Conservation (phyloP, 208 protist genomes). For the Crithidia fasciculata region DNA sequence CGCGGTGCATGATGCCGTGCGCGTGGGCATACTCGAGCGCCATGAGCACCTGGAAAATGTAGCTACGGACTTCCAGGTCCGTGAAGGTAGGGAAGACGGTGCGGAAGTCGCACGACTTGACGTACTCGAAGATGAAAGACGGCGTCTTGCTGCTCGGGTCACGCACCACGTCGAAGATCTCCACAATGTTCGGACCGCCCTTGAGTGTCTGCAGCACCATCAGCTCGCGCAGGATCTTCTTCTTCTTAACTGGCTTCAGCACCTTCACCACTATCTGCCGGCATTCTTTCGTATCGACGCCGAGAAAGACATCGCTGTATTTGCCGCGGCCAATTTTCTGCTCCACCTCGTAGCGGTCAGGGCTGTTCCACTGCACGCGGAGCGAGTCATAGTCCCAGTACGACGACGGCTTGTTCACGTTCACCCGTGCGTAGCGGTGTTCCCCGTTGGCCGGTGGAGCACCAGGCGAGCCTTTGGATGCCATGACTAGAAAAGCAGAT, state of each 20-base stretch:
- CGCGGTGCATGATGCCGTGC: constrained; percentile 99
- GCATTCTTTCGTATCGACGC: constrained; percentile 87
- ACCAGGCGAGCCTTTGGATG: constrained; percentile 25
- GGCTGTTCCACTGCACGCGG: constrained; percentile 94
- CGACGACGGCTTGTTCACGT: constrained; percentile 88
- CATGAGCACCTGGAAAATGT: constrained; percentile 97
- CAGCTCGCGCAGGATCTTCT: constrained; percentile 99
- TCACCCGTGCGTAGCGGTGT: constrained; percentile 84
- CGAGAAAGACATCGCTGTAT: constrained; percentile 99
- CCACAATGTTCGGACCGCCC: constrained; percentile 99
- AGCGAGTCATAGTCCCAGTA: constrained; percentile 96
- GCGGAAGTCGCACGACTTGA: constrained; percentile 98
- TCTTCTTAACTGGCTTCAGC: constrained; percentile 99
- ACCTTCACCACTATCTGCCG: constrained; percentile 99
- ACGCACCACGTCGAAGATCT: constrained; percentile 98
- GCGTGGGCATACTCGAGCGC: constrained; percentile 97
- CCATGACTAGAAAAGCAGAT: constrained; percentile 27
- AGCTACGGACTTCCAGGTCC: constrained; percentile 98
- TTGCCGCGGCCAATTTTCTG: constrained; percentile 98
- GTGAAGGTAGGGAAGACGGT: constrained; percentile 97
- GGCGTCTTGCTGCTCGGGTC: constrained; percentile 98
- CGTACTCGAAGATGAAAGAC: constrained; percentile 99
- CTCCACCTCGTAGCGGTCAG: constrained; percentile 97
- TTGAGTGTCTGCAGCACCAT: constrained; percentile 99
- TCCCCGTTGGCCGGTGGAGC: constrained; percentile 40